phyloP scores from a whole-genome alignment of 305 asterid species.

The Fraxinus nigra region DNA sequence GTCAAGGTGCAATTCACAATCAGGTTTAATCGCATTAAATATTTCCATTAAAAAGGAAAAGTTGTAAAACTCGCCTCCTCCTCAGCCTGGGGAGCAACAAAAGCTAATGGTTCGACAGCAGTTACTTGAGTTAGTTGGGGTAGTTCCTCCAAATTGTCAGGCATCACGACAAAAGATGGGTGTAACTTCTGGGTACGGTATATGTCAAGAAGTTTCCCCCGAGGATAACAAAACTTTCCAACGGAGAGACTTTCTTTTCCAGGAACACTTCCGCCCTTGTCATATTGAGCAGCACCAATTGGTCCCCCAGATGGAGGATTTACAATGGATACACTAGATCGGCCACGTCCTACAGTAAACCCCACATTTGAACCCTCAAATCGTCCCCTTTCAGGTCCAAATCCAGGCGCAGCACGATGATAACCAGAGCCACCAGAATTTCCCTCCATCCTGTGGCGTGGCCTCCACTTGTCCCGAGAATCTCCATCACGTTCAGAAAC shows the following conservation, averaged over 20 bases:
- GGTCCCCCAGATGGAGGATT: slow-evolving; percentile 50
- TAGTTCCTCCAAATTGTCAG: slow-evolving; percentile 64
- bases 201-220: slow-evolving; percentile 89
- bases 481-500: slow-evolving; percentile 75
- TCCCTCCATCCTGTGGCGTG: slow-evolving; percentile 92
- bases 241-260: slow-evolving; percentile 42
- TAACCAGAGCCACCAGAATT: slow-evolving; percentile 56
- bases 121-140: slow-evolving; percentile 57
- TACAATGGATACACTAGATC: slow-evolving; percentile 45
- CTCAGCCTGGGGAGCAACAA: slow-evolving; percentile 73
- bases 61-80: slow-evolving; percentile 60
- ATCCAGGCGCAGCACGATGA: slow-evolving; percentile 92
- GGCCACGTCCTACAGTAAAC: slow-evolving; percentile 88
- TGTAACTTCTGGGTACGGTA: slow-evolving; percentile 69
- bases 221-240: slow-evolving; percentile 59
- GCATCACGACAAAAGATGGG: slow-evolving; percentile 41
- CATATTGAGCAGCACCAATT: slow-evolving; percentile 49
- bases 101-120: slow-evolving; percentile 72
- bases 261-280: slow-evolving; percentile 43
- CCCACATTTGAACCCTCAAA: slow-evolving; percentile 72
- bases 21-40: slow-evolving; percentile 16
- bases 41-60: slow-evolving; percentile 5
- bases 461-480: slow-evolving; percentile 99
- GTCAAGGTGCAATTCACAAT: slow-evolving; percentile 19
- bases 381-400: slow-evolving; percentile 79